Percentiles rank a stretch among this genome's conserved stretches.
phyloP scores from a whole-genome alignment of 164 flowering plant genomes.

The Santalum album region DNA sequence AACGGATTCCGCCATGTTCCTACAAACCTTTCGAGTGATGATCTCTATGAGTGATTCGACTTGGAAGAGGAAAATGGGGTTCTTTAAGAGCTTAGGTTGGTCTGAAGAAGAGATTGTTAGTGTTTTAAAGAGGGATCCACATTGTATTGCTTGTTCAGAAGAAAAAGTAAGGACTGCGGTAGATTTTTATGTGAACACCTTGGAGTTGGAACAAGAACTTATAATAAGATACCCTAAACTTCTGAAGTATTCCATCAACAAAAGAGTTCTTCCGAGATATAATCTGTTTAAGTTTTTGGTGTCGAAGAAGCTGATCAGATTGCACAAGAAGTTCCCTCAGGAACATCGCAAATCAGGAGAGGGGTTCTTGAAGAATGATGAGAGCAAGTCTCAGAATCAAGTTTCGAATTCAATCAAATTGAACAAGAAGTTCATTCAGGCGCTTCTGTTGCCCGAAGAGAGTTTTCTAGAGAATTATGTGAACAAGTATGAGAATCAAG shows the following conservation, averaged over 20 bases:
- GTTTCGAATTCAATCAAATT: no score
- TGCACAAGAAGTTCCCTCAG: no score
- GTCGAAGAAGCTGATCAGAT: no score
- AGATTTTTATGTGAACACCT: constrained; percentile 13
- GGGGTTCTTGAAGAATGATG: no score
- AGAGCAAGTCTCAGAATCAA: no score
- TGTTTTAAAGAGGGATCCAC: constrained; percentile 7
- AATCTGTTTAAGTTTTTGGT: constrained; percentile 12
- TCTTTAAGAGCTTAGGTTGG: constrained; percentile 18
- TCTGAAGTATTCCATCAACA: constrained; percentile 11
- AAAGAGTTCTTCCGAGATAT: constrained; percentile 14
- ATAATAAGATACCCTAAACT: constrained; percentile 7
- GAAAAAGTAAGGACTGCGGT: constrained; percentile 8
- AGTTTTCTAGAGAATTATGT: no score
- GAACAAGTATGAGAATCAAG: no score
- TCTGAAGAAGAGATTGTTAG: no score
- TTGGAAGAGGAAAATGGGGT: constrained; percentile 12
- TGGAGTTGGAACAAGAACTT: constrained; percentile 5
- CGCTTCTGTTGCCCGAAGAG: no score
- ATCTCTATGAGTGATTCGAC: constrained; percentile 8
- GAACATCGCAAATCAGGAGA: no score
- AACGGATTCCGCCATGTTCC: constrained; percentile 4
- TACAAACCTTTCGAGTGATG: constrained; percentile 7
- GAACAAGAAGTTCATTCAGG: no score
- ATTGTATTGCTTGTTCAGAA: constrained; percentile 8